Evolutionary conservation across 768 basidiomycete species (phyloP).

Genomic region (Tricholoma furcatifolium): DNA sequence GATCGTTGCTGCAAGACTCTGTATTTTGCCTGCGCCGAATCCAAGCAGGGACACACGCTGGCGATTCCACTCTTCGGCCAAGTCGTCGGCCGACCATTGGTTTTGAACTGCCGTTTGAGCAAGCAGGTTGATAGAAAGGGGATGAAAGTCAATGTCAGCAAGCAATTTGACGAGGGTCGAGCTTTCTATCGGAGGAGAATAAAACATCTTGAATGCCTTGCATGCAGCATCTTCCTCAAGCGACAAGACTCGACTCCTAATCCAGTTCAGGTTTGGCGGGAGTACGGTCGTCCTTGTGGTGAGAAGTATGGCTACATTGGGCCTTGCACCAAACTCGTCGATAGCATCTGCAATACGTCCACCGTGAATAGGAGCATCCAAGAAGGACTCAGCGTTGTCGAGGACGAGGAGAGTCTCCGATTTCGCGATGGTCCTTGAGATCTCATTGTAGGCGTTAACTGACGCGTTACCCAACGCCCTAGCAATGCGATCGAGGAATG

Average conservation of each 20-base stretch:
- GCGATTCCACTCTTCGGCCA: constrained; percentile 9
- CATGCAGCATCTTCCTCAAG: constrained; percentile 6
- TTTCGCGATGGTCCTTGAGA: background rate
- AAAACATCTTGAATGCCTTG: too few relatives aligned
- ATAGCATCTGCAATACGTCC: constrained; percentile 8
- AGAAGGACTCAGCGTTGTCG: background rate
- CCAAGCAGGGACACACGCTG: background rate
- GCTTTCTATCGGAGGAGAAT: background rate
- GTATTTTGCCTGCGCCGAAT: constrained; percentile 4
- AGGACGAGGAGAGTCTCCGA: background rate
- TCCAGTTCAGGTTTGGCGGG: constrained; percentile 6
- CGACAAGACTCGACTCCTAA: background rate
- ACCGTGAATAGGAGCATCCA: constrained; percentile 2
- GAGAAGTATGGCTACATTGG: constrained; percentile 8
- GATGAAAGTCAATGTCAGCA: constrained; percentile 10
- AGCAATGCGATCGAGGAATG: background rate
- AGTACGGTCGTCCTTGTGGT: constrained; percentile 3
- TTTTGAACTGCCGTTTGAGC: constrained; percentile 12
- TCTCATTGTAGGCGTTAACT: background rate
- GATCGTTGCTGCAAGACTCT: constrained; percentile 10
- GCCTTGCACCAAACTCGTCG: constrained; percentile 6
- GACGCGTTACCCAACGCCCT: background rate
- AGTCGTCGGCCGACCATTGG: constrained; percentile 7
- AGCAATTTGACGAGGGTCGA: constrained; percentile 1
- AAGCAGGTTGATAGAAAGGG: constrained; percentile 14